phyloP scores from a whole-genome alignment of 768 basidiomycete species.

The Psilocybe cubensis region DNA sequence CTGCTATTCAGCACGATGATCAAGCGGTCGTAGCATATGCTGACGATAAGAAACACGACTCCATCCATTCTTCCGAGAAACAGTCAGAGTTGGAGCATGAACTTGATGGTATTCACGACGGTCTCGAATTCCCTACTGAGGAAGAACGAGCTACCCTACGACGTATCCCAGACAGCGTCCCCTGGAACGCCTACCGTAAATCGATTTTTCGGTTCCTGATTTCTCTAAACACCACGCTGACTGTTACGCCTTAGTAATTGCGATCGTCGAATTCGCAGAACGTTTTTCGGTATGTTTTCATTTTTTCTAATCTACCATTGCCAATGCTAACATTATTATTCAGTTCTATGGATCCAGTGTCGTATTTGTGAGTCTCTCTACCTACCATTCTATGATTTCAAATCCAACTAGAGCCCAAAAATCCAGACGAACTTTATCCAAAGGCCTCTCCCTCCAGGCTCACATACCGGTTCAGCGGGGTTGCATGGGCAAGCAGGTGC shows the following conservation, averaged over 20 bases:
- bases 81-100: conserved; percentile 22
- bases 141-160: conserved; percentile 62
- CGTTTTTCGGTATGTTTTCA: conserved; percentile 62
- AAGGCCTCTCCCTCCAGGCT: conserved; percentile 65
- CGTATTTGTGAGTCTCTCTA: conserved; percentile 43
- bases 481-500: conserved; percentile 65
- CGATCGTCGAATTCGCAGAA: conserved; percentile 69
- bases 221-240: background rate
- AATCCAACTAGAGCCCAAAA: background rate
- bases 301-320: background rate
- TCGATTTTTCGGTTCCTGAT: conserved; percentile 5
- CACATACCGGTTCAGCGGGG: conserved; percentile 66
- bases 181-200: conserved; percentile 61
- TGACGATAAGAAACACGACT: conserved; percentile 19
- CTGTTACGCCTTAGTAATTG: conserved; percentile 50
- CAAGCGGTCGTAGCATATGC: conserved; percentile 15
- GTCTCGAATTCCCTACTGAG: conserved; percentile 64
- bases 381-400: background rate
- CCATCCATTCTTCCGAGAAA: conserved; percentile 15
- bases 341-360: conserved; percentile 52
- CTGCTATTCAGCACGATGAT: conserved; percentile 23
- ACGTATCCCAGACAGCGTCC: conserved; percentile 60
- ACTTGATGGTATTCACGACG: conserved; percentile 45
- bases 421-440: conserved; percentile 76
- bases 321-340: background rate